Conservation (phyloP, 192 early-diverging fungal genomes). For the Podila clonocystis region DNA sequence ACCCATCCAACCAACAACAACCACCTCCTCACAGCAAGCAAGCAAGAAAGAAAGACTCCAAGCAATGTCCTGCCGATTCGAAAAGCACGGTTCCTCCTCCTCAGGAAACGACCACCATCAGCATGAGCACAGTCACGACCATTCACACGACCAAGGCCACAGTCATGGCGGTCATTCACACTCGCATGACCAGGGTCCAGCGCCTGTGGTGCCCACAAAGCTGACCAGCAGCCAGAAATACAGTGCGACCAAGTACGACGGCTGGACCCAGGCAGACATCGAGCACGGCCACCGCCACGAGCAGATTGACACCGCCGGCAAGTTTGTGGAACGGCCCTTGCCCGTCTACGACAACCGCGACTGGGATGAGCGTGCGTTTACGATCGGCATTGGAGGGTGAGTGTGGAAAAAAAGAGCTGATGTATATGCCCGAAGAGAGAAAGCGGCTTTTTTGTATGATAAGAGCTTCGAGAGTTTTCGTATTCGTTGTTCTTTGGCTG, state of each 20-base stretch:
- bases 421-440: too few species aligned
- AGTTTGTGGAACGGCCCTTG: slow-evolving; percentile 76
- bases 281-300: slow-evolving; percentile 96
- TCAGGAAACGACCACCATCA: slow-evolving; percentile 54
- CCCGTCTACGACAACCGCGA: slow-evolving; percentile 80
- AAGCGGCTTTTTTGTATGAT: too few species aligned
- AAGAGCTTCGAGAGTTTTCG: too few species aligned
- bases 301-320: slow-evolving; percentile 86
- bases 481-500: too few species aligned
- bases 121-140: slow-evolving; percentile 56
- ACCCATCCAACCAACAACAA: too few species aligned
- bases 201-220: slow-evolving; percentile 56
- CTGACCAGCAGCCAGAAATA: slow-evolving; percentile 47
- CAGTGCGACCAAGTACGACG: slow-evolving; percentile 41
- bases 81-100: slow-evolving; percentile 52
- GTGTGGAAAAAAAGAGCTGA: not conserved
- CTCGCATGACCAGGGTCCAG: slow-evolving; percentile 61
- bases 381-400: slow-evolving; percentile 93
- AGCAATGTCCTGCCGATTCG: slow-evolving; percentile 59
- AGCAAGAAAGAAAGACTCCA: not conserved
- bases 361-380: slow-evolving; percentile 94
- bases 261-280: slow-evolving; percentile 43
- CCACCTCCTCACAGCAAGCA: not conserved
- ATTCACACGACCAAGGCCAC: slow-evolving; percentile 73
- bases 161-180: slow-evolving; percentile 61